These are phyloP conservation scores for Populus hybrid DNA, from an alignment of 441 rosid species.

Conservation along the genomic window DNA sequence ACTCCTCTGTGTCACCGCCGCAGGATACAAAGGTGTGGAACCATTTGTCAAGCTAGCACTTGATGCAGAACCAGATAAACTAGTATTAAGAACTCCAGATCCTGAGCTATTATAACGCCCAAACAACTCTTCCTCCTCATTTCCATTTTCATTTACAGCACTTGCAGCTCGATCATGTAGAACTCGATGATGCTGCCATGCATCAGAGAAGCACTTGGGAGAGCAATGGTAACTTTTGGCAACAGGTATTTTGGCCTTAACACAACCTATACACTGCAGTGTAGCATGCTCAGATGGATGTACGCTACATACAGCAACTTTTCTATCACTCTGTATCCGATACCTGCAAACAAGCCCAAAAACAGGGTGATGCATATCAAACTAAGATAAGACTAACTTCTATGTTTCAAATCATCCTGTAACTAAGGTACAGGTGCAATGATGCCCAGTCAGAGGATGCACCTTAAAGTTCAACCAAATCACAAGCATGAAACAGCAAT, in stretches of 20 bases:
- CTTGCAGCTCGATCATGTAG: conserved; percentile 95
- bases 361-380: not conserved
- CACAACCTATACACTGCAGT: conserved; percentile 87
- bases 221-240: conserved; percentile 95
- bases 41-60: conserved; percentile 70
- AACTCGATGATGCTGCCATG: conserved; percentile 98
- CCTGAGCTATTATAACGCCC: conserved; percentile 78
- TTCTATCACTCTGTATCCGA: conserved; percentile 89
- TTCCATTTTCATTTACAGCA: conserved; percentile 81
- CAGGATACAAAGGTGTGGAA: conserved; percentile 82
- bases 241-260: conserved; percentile 81
- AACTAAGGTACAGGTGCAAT: conserved; percentile 4
- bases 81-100: conserved; percentile 46
- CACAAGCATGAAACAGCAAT: not conserved
- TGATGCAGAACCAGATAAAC: conserved; percentile 68
- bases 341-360: conserved; percentile 56
- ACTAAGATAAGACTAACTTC: not conserved
- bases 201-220: conserved; percentile 91
- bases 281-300: conserved; percentile 98
- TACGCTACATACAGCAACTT: conserved; percentile 84
- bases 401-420: not conserved
- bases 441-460: conserved; percentile 1
- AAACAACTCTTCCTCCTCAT: conserved; percentile 80
- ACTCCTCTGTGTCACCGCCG: conserved; percentile 64
- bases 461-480: conserved; percentile 1